Evolutionary conservation across 2,329 filamentous ascomycete genomes (phyloP).

Genomic region (Microsporum audouinii): DNA sequence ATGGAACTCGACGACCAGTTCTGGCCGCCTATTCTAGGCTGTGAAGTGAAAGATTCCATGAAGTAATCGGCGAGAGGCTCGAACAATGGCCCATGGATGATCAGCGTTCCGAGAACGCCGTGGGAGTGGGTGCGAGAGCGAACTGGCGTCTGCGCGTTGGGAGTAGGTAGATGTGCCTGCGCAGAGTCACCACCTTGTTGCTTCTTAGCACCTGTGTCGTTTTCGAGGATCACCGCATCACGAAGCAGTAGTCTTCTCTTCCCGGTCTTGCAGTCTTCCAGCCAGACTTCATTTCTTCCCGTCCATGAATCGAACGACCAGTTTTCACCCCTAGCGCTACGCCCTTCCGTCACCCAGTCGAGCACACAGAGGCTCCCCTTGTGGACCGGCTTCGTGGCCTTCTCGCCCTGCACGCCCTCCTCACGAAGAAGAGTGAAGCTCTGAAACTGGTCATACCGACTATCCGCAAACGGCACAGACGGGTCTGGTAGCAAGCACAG

Average conservation of each 20-base stretch:
- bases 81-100: conserved; percentile 64
- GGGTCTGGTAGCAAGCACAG: conserved; percentile 71
- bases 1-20: conserved; percentile 47
- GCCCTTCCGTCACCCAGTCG: conserved; percentile 90
- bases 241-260: conserved; percentile 60
- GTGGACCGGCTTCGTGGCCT: background rate
- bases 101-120: conserved; percentile 71
- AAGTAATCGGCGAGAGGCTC: conserved; percentile 60
- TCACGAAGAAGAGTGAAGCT: conserved; percentile 49
- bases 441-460: conserved; percentile 75
- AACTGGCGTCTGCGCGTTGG: conserved; percentile 16
- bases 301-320: conserved; percentile 75
- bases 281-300: conserved; percentile 70
- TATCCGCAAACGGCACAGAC: conserved; percentile 77
- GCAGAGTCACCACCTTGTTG: conserved; percentile 17
- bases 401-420: background rate
- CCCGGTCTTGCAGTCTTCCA: conserved; percentile 26
- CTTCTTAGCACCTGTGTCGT: conserved; percentile 34
- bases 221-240: conserved; percentile 68
- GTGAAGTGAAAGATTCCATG: conserved; percentile 60
- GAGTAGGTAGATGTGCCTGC: background rate
- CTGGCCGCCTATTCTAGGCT: conserved; percentile 71
- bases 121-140: conserved; percentile 58
- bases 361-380: conserved; percentile 59
- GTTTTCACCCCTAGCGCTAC: conserved; percentile 71